Evolutionary conservation across 345 rosid genomes (phyloP), one percentile per base, ranked within the genome.

Genomic region (Streptanthus diversifolius): DNA sequence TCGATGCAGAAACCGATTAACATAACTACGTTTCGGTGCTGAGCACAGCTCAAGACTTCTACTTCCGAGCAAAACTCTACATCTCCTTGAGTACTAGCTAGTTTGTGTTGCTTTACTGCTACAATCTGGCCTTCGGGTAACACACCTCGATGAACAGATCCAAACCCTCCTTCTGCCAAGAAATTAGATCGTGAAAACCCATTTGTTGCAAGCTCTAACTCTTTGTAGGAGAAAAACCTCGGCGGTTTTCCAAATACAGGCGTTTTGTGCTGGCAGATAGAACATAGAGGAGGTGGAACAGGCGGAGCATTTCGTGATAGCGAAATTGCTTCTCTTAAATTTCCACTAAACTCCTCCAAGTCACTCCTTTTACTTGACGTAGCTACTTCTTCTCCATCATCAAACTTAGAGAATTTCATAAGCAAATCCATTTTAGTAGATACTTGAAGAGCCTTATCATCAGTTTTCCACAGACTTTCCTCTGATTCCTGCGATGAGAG

Each of bases 271-370:
- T 88, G 85, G 55, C 90, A 84, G 19, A 83, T 65, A 27, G 93
- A 86, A 72, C 93, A 88, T 13, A 86, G 82, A 25, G 89, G 90
- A 39, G 87, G 87, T 0, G 87, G 82, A 14, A 35, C 71, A 33
- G 80, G 77, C 8, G 86, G 85, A 60, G 67, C 61, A 40, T 82
- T 88, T 83, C 95, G 79, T 25, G 93, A 80, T 37, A 95, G 67
- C 18, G 98, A 87, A 61, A 91, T 52, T 35, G 90, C 88, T 70
- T 89, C 92, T 85, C 97, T 84, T 51, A 90, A 74, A 59, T 81
- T 84, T 48, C 96, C 90, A 66, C 88, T 79, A 24, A 82, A 82
- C 53, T 90, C 89, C 51, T 89, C 89, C 37, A 72, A 36, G 60
- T 80, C 87, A 79, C 58, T 79, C 74, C 85, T 80, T 49, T 62